phyloP scores from a whole-genome alignment of 371 early-diverging fungal genomes.

The Vairimorpha necatrix region DNA sequence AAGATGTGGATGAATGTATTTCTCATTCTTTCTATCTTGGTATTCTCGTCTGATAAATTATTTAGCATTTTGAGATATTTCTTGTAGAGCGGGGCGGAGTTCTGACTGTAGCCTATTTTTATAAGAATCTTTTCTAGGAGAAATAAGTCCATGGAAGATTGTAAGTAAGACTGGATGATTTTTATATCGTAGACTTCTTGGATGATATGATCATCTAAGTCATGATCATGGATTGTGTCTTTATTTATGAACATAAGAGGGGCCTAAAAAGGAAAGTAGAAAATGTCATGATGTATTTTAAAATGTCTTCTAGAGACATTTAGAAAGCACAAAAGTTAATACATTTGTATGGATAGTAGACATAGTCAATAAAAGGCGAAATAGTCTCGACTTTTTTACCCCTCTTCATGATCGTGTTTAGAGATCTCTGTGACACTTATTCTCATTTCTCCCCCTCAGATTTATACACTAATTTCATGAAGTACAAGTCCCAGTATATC shows the following conservation, averaged over 20 bases:
- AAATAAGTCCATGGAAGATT: background rate
- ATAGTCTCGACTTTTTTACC: too few species aligned
- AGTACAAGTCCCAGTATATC: background rate
- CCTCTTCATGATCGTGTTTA: background rate
- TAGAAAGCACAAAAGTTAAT: too few species aligned
- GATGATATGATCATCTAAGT: background rate
- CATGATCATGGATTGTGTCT: background rate
- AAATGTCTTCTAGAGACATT: too few species aligned
- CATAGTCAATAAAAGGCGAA: too few species aligned
- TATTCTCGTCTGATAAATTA: constrained; percentile 34
- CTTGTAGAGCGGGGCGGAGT: background rate
- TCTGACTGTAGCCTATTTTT: background rate
- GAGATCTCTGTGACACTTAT: background rate
- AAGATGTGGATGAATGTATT: constrained; percentile 43
- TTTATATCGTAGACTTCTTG: background rate
- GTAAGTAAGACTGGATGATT: background rate
- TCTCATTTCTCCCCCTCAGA: background rate
- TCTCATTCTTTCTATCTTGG: constrained; percentile 50
- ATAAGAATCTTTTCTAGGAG: background rate
- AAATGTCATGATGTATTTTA: too few species aligned
- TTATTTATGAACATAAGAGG: background rate
- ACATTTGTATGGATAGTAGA: too few species aligned
- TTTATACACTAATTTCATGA: background rate
- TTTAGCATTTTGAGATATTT: constrained; percentile 16
- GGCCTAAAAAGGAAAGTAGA: background rate